Base-by-base conservation (phyloP, 371 early-diverging fungal species). In the Nematocida ausubeli region DNA sequence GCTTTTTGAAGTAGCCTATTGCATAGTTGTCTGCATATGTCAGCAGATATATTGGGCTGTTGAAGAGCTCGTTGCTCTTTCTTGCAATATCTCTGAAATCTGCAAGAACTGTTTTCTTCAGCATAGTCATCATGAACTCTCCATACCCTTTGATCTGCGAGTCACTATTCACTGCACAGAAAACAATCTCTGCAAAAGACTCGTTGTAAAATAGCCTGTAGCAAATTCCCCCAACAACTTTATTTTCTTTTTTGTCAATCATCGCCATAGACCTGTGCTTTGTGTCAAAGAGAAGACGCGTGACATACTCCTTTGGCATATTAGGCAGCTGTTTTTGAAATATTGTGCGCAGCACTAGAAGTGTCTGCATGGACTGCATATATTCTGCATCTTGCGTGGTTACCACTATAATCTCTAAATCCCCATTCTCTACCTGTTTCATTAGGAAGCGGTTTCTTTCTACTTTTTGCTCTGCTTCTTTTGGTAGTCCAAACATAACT, bases 1-100 rank as follows among this genome's bases (percentile, higher is more conserved):
- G 97, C 84, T 98, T 99, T 86, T 92, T 93, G 85, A 99, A 99
- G 84, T 95, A 98, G 2, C 98, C 98, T 39, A 92, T 92, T 7
- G 99, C 99, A 83, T 92, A 95, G 86, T 97, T 96, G 85, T 99
- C 99, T 1, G 99, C 99, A 87, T 98, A 99, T 0, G 98, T 97
- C 72, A 97, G 83, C 39, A 87, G 81, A 82, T 94, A 97, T 80
- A 96, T 90, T 12, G 80, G 80, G 6, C 28, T n/a, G 30, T 14
- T 50, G 28, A 28, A 51, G 7, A 5, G 19, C 47, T 19, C 44
- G 9, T 32, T 32, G 24, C 34, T 40, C 32, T 26, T 37, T 40
- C 49, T 14, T 1, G 50, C 52, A 24, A 39, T 56, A 19, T 69
- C 44, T 12, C 19, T 34, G 9, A 78, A 69, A 28, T 85, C 85